Base-by-base conservation (phyloP, 1,139 yeast species). In the Yamadazyma triangularis region DNA sequence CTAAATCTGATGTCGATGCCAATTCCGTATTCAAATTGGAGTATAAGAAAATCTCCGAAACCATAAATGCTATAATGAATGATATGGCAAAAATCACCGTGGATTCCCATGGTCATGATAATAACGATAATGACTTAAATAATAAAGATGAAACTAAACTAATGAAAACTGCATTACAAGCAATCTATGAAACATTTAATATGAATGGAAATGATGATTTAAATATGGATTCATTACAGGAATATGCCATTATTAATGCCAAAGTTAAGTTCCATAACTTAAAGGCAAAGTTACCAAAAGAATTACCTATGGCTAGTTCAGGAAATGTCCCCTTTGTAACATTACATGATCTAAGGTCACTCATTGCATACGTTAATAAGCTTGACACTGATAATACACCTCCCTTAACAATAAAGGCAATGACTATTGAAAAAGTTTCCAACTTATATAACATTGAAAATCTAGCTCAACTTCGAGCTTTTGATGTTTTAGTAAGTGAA, bases 161-260 rank as follows among this genome's bases (percentile, higher is more conserved):
- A 29, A 53, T 68, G 37, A 61, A 58, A 34, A 65, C 68, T 20
- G 73, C 73, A 1, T 48, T 65, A 29, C 58, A 66, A 18, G 73
- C 73, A 2, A 49, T 60, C 33, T 69, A 70, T 41, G 64, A 64
- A 33, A 67, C 73, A 2, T 68, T 67, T 35, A 44, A 51, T 25
- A 53, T 48, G 35, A 41, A 41, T 12, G 39, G 41, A 14, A 35
- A 35, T 19, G 21, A 35, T 4, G 40, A 30, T 25, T 4, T 42
- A 31, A 6, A 31, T 12, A 29, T 36, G 4, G 46, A 47, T n/a
- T 26, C 41, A 14, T 32, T 37, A 13, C 41, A 41, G n/a, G 57
- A 76, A 45, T 82, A 83, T 48, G 76, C 79, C 14, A 73, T 82
- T 29, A 69, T 81, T 28, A 83, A 81, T 47, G 70, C 79, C 40